Evolutionary conservation across 768 basidiomycete species (phyloP), one percentile per base, ranked within the genome.

Genomic region (Tylopilus sp.): DNA sequence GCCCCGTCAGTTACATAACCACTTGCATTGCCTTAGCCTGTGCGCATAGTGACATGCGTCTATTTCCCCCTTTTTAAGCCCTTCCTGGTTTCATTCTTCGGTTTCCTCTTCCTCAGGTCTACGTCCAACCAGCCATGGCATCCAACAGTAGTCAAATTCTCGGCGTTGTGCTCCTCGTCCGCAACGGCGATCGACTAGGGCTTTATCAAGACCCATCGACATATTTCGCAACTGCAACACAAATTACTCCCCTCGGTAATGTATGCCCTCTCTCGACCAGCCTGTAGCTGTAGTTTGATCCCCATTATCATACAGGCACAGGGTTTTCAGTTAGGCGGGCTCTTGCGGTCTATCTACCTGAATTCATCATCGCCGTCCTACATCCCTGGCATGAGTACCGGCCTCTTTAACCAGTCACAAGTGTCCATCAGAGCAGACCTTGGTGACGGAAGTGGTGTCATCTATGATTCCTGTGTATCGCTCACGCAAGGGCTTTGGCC

Each of bases 401-500:
- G 57, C 26, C 61, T 74, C 38, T 72, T 75, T 61, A 54, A 74
- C 38, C 67, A 70, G 44, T 64, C 61, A 45, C 73, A 78, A 61
- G 70, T 80, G 53, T 62, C 64, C 30, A 76, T 83, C 47, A 79
- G 77, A 17, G 87, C 88, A 1, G 87, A 89, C 65, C 80, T 78
- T 24, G 85, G 85, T 7, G 86, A 81, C n/a, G 87, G 89, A 69
- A 80, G 78, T 16, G 80, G 76, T 31, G 83, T 86, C n/a, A 83
- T 85, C 38, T 76, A 76, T 55, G 81, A 87, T 59, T 84, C 85
- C 6, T 83, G 86, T 11, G 70, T 80, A 24, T 85, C 88, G 1
- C 67, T 89, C 46, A 68, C 85, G 11, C 89, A 90, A 64, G 88
- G 87, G 13, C 63, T 90, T 40, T 85, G 78, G 71, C 87, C 86